A percentile compares a stretch with the other conserved stretches of the same genome.
Conservation (phyloP, 2,329 filamentous ascomycete genomes). For the Phaeosphaeriaceae sp. region DNA sequence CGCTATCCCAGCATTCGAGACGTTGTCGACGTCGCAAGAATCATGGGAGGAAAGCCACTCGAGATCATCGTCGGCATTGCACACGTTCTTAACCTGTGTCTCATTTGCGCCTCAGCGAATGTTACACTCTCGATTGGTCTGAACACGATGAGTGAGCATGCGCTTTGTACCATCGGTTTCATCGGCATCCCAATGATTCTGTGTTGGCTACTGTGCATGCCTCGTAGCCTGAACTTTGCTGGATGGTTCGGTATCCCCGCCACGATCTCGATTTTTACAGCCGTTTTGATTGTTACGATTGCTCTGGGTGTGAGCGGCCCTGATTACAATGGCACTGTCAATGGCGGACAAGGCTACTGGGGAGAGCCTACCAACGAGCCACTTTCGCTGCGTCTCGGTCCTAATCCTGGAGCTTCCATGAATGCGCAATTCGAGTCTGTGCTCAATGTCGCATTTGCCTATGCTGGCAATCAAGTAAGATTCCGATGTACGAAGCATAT, state of each 20-base stretch:
- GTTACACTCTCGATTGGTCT: conserved; percentile 61
- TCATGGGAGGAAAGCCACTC: conserved; percentile 12
- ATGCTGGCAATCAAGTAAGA: conserved; percentile 70
- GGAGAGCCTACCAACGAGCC: conserved; percentile 18
- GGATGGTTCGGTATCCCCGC: conserved; percentile 47
- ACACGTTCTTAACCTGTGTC: conserved; percentile 15
- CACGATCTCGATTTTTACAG: conserved; percentile 64
- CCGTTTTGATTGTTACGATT: conserved; percentile 72
- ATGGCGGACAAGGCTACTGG: background rate
- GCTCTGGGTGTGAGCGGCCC: conserved; percentile 62
- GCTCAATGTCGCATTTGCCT: conserved; percentile 74
- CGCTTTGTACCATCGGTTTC: conserved; percentile 69
- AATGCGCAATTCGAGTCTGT: conserved; percentile 14
- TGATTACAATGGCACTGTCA: conserved; percentile 16
- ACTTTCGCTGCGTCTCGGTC: conserved; percentile 5
- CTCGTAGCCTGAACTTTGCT: conserved; percentile 18
- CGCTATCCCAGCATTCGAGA: conserved; percentile 16
- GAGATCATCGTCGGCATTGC: conserved; percentile 11
- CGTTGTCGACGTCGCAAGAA: conserved; percentile 12
- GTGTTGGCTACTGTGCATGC: conserved; percentile 58
- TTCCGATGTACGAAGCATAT: too few species aligned
- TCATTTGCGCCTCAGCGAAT: conserved; percentile 15
- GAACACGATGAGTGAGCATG: conserved; percentile 66
- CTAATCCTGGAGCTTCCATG: conserved; percentile 12
- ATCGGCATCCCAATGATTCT: conserved; percentile 64